Base-by-base conservation (phyloP, 139 green algal genomes). In the Desmodesmus armatus region DNA sequence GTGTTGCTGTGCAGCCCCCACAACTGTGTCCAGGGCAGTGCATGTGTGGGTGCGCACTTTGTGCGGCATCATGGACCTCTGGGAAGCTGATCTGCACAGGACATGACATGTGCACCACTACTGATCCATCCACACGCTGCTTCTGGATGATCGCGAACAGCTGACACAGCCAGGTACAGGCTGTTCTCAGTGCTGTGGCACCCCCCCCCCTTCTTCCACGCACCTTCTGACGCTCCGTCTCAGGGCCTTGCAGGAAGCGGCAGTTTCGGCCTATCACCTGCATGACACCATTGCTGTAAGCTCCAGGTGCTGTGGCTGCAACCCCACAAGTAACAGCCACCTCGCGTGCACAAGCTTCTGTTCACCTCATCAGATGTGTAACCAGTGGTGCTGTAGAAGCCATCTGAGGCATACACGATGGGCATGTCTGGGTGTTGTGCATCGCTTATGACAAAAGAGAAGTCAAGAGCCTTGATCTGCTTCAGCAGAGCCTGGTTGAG, bases 261-360 rank as follows among this genome's bases (percentile, higher is more conserved):
- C 91, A 99, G 92, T 99, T 99, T 77, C 91, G 89, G 0, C 97
- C 97, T 31, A 99, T 88, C 37, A 92, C 86, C 76, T 90, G 85
- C 19, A 43, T 11, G 29, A 31, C 19, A 33, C 21, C 21, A 33
- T 7, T 9, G 31, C 13, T 75, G 66, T 15, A 25, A 7, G 66
- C 25, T 47, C 11, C 40, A 13, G 51, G 51, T 17, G 15, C 15
- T 27, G 51, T 75, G 5, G 29, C 35, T 25, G 66, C n/a, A 44
- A 6, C 31, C 25, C 25, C 66, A 25, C 29, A 11, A 44, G 35
- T 11, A 65, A 11, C 27, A 47, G 23, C 13, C 21, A 3, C 9
- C 44, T 11, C 21, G 27, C 40, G 0, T 13, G 17, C 17, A 21
- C 15, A 3, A 5, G 33, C 15, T 65, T 31, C 27, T n/a, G 25